These are phyloP conservation scores for Trichomonas gallinae DNA, from an alignment of 208 protist species.

Conservation along the genomic window DNA sequence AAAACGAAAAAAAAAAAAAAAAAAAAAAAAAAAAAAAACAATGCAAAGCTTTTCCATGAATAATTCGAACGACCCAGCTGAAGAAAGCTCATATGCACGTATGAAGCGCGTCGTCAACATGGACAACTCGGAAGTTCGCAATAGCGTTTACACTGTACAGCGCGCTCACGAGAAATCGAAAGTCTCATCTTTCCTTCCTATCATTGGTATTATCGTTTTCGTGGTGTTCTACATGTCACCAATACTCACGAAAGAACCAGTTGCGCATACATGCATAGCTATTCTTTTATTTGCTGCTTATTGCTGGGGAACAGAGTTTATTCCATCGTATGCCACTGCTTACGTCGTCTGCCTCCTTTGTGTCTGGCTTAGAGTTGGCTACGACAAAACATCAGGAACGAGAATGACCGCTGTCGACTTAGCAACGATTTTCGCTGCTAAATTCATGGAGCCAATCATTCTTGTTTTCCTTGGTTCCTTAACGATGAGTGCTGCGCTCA, in stretches of 20 bases:
- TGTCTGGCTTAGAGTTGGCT: slow-evolving; percentile 6
- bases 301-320: slow-evolving; percentile 6
- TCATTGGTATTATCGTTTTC: not conserved
- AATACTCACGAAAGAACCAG: not conserved
- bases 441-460: slow-evolving; percentile 9
- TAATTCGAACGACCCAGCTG: not conserved
- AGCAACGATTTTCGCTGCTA: not conserved
- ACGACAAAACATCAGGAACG: not conserved
- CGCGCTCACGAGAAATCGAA: not conserved
- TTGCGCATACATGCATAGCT: not conserved
- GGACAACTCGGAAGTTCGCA: not conserved
- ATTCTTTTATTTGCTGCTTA: not conserved
- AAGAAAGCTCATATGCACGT: slow-evolving; percentile 3
- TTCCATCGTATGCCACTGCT: not conserved
- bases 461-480: not conserved
- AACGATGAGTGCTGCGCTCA: not conserved
- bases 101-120: not conserved
- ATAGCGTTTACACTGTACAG: not conserved
- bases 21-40: not conserved
- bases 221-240: not conserved
- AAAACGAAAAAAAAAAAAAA: not conserved
- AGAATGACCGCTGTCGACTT: not conserved
- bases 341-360: not conserved
- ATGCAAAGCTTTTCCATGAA: not conserved
- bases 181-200: not conserved